Evolutionary conservation across 352 stramenopile genomes (phyloP).

Genomic region (Halophytophthora batemanensis): DNA sequence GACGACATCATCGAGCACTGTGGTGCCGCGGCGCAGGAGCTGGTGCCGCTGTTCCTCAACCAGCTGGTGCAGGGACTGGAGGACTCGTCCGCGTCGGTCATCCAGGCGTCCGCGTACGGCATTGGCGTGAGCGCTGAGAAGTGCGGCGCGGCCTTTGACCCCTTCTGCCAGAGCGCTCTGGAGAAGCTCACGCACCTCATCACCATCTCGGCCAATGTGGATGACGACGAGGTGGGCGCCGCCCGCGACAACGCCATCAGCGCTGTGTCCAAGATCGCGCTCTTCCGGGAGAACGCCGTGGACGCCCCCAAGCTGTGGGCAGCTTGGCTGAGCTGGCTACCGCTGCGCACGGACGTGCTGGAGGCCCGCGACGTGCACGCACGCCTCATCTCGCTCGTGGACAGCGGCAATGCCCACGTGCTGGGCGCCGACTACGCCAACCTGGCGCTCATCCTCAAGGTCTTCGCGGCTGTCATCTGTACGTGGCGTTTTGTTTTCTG

Average conservation of each 20-base stretch:
- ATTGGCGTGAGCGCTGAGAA: constrained; percentile 84
- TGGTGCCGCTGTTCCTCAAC: constrained; percentile 69
- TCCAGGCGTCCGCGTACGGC: constrained; percentile 81
- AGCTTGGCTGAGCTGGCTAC: constrained; percentile 80
- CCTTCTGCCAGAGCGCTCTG: constrained; percentile 60
- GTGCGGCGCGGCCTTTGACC: constrained; percentile 62
- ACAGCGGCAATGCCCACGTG: constrained; percentile 51
- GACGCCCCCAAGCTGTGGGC: constrained; percentile 65
- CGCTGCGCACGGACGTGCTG: constrained; percentile 72
- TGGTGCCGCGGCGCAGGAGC: constrained; percentile 56
- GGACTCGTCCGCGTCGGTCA: constrained; percentile 57
- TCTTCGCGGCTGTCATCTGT: constrained; percentile 73
- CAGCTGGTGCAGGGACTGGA: constrained; percentile 75
- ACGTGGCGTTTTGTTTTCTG: constrained; percentile 26
- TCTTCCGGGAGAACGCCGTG: constrained; percentile 49
- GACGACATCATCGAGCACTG: constrained; percentile 89
- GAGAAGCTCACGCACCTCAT: constrained; percentile 76
- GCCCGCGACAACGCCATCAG: constrained; percentile 82
- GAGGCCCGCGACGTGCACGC: constrained; percentile 77
- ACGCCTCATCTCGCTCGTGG: constrained; percentile 65
- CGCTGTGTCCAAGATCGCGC: constrained; percentile 77
- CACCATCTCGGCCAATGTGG: constrained; percentile 39
- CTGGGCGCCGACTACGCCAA: constrained; percentile 68
- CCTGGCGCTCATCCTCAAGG: constrained; percentile 63
- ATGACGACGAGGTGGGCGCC: constrained; percentile 60